A percentile compares a stretch with the other conserved stretches of the same genome.
phyloP scores from a whole-genome alignment of 768 basidiomycete genomes.

The Cyathus striatus region DNA sequence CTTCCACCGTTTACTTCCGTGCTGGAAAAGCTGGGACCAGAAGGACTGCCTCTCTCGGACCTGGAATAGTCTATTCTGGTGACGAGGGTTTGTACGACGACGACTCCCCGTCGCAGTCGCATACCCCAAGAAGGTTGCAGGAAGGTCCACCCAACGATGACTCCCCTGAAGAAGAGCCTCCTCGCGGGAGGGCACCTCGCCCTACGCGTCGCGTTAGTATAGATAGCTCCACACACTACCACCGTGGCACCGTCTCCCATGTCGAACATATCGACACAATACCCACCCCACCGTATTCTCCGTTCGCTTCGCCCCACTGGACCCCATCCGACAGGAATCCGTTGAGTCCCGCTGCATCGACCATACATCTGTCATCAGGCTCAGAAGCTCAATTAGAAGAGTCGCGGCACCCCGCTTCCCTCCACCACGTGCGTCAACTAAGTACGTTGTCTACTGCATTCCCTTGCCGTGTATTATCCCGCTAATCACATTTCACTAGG shows the following conservation, averaged over 20 bases:
- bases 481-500: no score
- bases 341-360: constrained; percentile 8
- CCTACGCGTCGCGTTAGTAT: constrained; percentile 23
- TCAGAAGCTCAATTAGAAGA: constrained; percentile 30
- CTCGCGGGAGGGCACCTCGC: constrained; percentile 4
- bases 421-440: no score
- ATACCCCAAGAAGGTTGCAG: background rate
- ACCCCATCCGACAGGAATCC: constrained; percentile 2
- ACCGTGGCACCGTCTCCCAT: constrained; percentile 24
- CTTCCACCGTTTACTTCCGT: constrained; percentile 68
- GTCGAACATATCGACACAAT: constrained; percentile 19
- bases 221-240: constrained; percentile 24
- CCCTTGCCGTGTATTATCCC: no score
- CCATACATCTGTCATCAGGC: constrained; percentile 8
- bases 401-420: no score
- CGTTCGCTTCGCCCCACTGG: constrained; percentile 13
- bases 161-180: constrained; percentile 1
- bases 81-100: constrained; percentile 22
- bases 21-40: constrained; percentile 37
- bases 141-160: background rate
- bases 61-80: constrained; percentile 33
- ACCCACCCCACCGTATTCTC: constrained; percentile 33
- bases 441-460: no score
- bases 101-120: constrained; percentile 10
- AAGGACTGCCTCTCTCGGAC: constrained; percentile 40